Evolutionary conservation across 768 basidiomycete genomes (phyloP), one percentile per base, ranked within the genome.

Genomic region (Gloeopeniophorella convolvens): DNA sequence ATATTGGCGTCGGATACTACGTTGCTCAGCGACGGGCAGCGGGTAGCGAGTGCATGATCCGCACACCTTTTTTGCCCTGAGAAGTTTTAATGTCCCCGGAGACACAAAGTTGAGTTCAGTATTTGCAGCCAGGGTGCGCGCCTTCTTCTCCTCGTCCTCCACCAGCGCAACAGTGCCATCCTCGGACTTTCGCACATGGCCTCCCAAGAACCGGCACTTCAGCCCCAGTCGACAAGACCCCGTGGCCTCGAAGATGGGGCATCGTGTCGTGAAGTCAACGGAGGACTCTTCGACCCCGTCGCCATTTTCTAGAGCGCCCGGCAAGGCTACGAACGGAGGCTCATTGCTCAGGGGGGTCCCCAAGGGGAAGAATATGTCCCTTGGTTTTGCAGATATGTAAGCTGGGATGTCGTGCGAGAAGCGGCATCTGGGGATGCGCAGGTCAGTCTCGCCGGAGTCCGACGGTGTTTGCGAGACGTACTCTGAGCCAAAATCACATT

Each of bases 171-270:
- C 58, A 2, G 65, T 55, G 2, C 78, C 80, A 12, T 70, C 66
- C 13, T 72, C 72, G 27, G 74, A 70, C 30, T 68, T 66, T 15
- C 62, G 67, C 10, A 85, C 68, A 65, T 99, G 95, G 3, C 78
- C 83, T 11, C 85, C 84, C 5, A 96, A 76, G 67, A 87, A 96
- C 2, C 96, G 81, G 64, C 96, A 99, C 65, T 92, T 90, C 65
- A 88, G 83, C 10, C 93, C 96, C 59, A 78, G 80, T 45, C 79
- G 78, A 69, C 92, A 96, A 56, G 81, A 77, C 1, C 91, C 92
- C 15, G 74, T 72, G 55, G 80, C 78, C 13, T 70, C 66, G 59
- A 78, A 88, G 2, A 85, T 70, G 0, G 89, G 88, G 61, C 90
- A 94, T 2, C 60, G 62, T 0, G 76, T 76, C 13, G 68, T 62